phyloP scores from a whole-genome alignment of 345 rosid species.

The thale cress (Arabidopsis thaliana) region TAIR10.1 NC_003074.8:18378001-18378500 shows the following conservation, averaged over 20 bases:
- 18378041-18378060: conserved; percentile 71
- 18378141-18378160: conserved; percentile 86
- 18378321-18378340: conserved; percentile 82
- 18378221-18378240: conserved; percentile 62
- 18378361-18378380: conserved; percentile 83
- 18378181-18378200: conserved; percentile 43
- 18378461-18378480: conserved; percentile 67
- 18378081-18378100: conserved; percentile 82
- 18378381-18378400: conserved; percentile 74
- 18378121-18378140: conserved; percentile 68
- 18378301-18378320: conserved; percentile 63
- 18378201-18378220: conserved; percentile 13
- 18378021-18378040: conserved; percentile 47
- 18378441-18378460: conserved; percentile 86
- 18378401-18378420: conserved; percentile 62
- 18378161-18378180: conserved; percentile 53
- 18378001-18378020: conserved; percentile 53
- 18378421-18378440: conserved; percentile 64
- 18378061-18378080: conserved; percentile 86
- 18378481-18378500: conserved; percentile 62
- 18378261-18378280: conserved; percentile 58
- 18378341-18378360: conserved; percentile 70
- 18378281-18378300: conserved; percentile 55
- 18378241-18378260: conserved; percentile 89
- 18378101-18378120: conserved; percentile 79